Conservation (phyloP, 2,329 filamentous ascomycete genomes). For the Incumbomyces lentus region DNA sequence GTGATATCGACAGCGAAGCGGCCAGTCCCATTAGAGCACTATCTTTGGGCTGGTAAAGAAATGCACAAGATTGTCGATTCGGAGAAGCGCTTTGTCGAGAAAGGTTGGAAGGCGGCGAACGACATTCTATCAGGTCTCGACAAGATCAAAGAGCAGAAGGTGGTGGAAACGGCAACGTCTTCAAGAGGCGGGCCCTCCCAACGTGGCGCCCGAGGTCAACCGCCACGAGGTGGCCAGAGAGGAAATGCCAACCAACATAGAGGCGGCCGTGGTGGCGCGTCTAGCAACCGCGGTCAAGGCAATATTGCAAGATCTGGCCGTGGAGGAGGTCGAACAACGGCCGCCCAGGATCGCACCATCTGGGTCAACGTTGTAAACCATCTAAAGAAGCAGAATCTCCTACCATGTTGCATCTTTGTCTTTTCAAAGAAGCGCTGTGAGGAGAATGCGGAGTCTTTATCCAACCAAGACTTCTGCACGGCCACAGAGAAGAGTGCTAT, state of each 20-base stretch:
- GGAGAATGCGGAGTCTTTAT: constrained; percentile 89
- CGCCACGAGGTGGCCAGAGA: constrained; percentile 45
- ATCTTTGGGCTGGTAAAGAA: constrained; percentile 85
- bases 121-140: constrained; percentile 70
- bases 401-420: constrained; percentile 94
- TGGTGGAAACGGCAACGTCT: constrained; percentile 32
- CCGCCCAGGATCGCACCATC: constrained; percentile 86
- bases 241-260: constrained; percentile 42
- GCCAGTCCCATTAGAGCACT: constrained; percentile 90
- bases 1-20: constrained; percentile 96
- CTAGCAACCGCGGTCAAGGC: constrained; percentile 52
- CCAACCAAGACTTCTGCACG: constrained; percentile 90
- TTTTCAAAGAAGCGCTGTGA: constrained; percentile 98
- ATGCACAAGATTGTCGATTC: constrained; percentile 92
- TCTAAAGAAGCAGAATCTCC: constrained; percentile 71
- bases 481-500: constrained; percentile 91
- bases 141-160: constrained; percentile 53
- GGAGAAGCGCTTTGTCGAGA: constrained; percentile 83
- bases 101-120: constrained; percentile 91
- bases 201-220: constrained; percentile 42
- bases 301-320: constrained; percentile 86
- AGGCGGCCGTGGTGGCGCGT: constrained; percentile 45
- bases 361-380: constrained; percentile 95
- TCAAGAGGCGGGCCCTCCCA: constrained; percentile 36
- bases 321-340: constrained; percentile 74